Base-by-base conservation (phyloP, 2,329 filamentous ascomycete genomes). In the Colletotrichum sp. region DNA sequence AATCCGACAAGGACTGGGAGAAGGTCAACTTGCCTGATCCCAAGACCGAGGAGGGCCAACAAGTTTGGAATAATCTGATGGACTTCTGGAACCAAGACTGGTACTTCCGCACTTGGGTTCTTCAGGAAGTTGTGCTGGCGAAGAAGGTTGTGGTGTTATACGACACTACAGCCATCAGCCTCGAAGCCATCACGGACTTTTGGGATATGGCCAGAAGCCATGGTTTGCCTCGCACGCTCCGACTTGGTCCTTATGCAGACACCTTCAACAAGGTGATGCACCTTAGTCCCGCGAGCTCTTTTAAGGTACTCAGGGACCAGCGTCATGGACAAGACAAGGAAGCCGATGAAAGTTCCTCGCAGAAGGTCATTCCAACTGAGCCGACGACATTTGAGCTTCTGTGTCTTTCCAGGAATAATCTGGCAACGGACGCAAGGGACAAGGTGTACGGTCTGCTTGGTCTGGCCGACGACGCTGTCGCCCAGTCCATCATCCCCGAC, bases 71-170 rank as follows among this genome's bases (percentile, higher is more conserved):
- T 18, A 74, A 74, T 6, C 21, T 70, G 14, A 12, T 70, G 14
- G 34, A 10, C 5, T 74, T 74, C 34, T 74, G 71, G 71, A 43
- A 26, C 6, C 67, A 69, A 5, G 71, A 74, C 34, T 74, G 71
- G 71, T 74, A 70, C 36, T 70, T 74, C 48, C 66, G 71, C 3
- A 74, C 71, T 2, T 74, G 71, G 71, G 66, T 74, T 24, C 66
- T 74, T n/a, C 71, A 74, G n/a, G 71, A 70, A 10, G 71, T 74
- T 16, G 32, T 70, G 4, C 48, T 74, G 6, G 55, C 66, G 16
- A n/a, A 28, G 16, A 74, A 70, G 26, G 66, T 74, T 5, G 67
- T 74, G 7, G 48, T 74, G 5, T 21, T 74, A 1, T 70, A 70
- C 7, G 66, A 43, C 4, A 12, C 34, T 5, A 64, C 59, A 10